Base-by-base conservation (phyloP, 2,329 filamentous ascomycete genomes). In the Trichoderma hamatum region DNA sequence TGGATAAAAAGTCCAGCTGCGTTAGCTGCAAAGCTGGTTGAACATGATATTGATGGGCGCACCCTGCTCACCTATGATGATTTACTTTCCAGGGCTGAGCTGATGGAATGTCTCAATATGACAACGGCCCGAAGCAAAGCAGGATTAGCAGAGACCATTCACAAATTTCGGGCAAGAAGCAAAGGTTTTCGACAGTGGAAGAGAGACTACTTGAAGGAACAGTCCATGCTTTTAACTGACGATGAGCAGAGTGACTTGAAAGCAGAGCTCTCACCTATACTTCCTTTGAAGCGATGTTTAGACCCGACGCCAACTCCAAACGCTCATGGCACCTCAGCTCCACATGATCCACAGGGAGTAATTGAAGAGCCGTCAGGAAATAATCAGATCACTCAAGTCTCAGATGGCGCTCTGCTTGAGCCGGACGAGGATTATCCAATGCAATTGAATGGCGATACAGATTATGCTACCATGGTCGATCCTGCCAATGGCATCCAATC, bases 41-140 rank as follows among this genome's bases (percentile, higher is more conserved):
- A 89, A 1, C 84, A 92, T 67, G 84, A 89, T 9, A 82, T 95
- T 5, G 87, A 89, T 67, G 92, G 92, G 1, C 82, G 87, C 55
- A 83, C 85, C 0, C 82, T 94, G 0, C 80, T 95, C 1, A 87
- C 85, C 0, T 84, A 80, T 28, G 82, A 85, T 39, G 82, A 90
- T 13, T 78, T 85, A 26, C 81, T 82, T 49, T 79, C 81, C 1
- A 78, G 89, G 16, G 78, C 82, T 14, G 83, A 88, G 39, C 77
- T 89, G 16, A 82, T 82, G 72, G 71, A 77, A 3, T 85, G 86
- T 7, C 81, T 93, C 21, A 85, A 83, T 1, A 80, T 94, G 67
- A 84, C 78, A 49, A 82, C 84, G 4, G 78, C 89, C 24, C 86
- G 86, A 2, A 87, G 90, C 71, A 86, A 88, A 69, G 81, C 82